A percentile compares a stretch with the other conserved stretches of the same genome.
Conservation (phyloP, 1,139 yeast genomes). For the Debaryomyces fabryi region DNA sequence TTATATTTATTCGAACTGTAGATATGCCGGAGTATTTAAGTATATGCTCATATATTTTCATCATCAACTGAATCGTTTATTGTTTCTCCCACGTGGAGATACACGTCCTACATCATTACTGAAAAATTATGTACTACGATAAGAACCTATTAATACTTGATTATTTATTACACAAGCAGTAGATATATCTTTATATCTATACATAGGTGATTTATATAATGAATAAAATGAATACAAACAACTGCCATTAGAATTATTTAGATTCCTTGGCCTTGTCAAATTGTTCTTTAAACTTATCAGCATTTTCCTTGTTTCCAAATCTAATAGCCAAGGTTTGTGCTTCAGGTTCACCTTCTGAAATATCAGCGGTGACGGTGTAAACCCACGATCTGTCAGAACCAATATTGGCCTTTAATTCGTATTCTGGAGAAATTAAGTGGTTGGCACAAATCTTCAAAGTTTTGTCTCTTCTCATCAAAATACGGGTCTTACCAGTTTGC, state of each 20-base stretch:
- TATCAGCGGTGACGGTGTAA: slow-evolving; percentile 90
- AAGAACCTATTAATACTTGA: not conserved
- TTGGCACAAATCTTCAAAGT: slow-evolving; percentile 97
- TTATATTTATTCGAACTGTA: not conserved
- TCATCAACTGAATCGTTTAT: not conserved
- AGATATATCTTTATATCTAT: not conserved
- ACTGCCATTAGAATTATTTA: not conserved
- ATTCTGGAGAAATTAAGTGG: slow-evolving; percentile 86
- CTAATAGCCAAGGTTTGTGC: slow-evolving; percentile 96
- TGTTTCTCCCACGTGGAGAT: slow-evolving; percentile 13
- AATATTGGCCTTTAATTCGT: slow-evolving; percentile 85
- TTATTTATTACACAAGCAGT: slow-evolving; percentile 4
- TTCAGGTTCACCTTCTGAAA: slow-evolving; percentile 94
- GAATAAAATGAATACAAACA: not conserved
- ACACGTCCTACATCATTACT: slow-evolving; percentile 1
- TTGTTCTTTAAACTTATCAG: slow-evolving; percentile 91
- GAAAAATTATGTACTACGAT: slow-evolving; percentile 2
- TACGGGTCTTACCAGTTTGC: slow-evolving; percentile 75
- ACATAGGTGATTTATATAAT: not conserved
- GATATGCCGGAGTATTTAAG: not conserved
- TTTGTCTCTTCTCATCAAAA: slow-evolving; percentile 98
- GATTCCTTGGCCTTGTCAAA: slow-evolving; percentile 77
- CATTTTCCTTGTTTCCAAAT: slow-evolving; percentile 96
- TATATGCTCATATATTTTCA: not conserved
- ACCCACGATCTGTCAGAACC: slow-evolving; percentile 99